Percentiles rank a stretch among this genome's conserved stretches.
phyloP scores from a whole-genome alignment of 768 basidiomycete genomes.

The Heimioporus sp. region DNA sequence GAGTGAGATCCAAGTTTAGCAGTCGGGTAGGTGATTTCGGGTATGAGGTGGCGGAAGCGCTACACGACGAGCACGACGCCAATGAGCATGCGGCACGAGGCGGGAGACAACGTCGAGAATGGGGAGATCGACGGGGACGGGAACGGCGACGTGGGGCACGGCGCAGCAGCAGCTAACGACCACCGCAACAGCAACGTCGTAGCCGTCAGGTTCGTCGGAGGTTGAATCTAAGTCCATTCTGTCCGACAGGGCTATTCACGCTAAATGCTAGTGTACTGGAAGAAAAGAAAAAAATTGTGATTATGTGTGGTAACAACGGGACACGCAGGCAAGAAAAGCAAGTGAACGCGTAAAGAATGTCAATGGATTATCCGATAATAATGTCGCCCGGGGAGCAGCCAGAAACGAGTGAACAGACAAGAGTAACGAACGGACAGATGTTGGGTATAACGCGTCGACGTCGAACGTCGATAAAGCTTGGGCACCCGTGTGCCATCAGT shows the following conservation, averaged over 20 bases:
- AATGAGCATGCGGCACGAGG: slow-evolving; percentile 12
- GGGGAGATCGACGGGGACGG: slow-evolving; percentile 8
- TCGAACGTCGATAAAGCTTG: slow-evolving; percentile 21
- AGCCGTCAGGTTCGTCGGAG: slow-evolving; percentile 24
- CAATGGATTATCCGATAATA: slow-evolving; percentile 38
- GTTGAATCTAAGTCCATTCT: slow-evolving; percentile 21
- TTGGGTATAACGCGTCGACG: slow-evolving; percentile 34
- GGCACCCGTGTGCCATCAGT: slow-evolving; percentile 39
- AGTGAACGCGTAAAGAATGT: slow-evolving; percentile 33
- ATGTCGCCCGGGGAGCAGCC: slow-evolving; percentile 33
- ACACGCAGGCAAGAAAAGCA: slow-evolving; percentile 28
- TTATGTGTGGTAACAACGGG: slow-evolving; percentile 21
- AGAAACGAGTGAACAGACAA: slow-evolving; percentile 36
- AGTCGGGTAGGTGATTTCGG: slow-evolving; percentile 6
- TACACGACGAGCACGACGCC: slow-evolving; percentile 11
- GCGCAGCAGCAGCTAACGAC: slow-evolving; percentile 1
- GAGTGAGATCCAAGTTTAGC: slow-evolving; percentile 14
- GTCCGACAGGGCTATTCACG: slow-evolving; percentile 10
- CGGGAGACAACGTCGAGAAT: slow-evolving; percentile 7
- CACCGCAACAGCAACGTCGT: slow-evolving; percentile 5
- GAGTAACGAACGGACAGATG: slow-evolving; percentile 33
- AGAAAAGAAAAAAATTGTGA: slow-evolving; percentile 13
- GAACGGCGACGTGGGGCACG: background rate
- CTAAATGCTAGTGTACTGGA: background rate
- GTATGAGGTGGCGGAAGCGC: background rate